These are phyloP conservation scores for Globisporangium rhizosaccharum DNA, from an alignment of 352 stramenopile genomes.

Conservation along the genomic window DNA sequence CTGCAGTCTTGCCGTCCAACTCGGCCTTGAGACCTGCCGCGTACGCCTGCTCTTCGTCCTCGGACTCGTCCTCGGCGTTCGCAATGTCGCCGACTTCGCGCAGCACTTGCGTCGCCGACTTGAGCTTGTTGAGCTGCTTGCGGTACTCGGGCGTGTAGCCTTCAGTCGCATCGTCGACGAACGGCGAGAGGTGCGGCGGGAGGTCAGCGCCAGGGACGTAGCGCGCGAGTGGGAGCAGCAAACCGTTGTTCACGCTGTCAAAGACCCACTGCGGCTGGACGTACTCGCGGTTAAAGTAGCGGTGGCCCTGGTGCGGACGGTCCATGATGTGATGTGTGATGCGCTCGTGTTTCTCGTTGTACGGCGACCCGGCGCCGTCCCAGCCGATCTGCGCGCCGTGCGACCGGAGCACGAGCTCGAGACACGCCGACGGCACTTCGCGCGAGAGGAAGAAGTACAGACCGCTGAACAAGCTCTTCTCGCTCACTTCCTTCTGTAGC, in stretches of 20 bases:
- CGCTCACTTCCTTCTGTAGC: conserved; percentile 71
- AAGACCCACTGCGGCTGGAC: conserved; percentile 99
- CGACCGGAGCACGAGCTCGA: conserved; percentile 95
- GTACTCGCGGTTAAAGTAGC: conserved; percentile 93
- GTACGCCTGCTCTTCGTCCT: conserved; percentile 72
- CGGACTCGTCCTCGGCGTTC: conserved; percentile 40
- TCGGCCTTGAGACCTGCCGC: conserved; percentile 78
- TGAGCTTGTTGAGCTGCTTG: conserved; percentile 84
- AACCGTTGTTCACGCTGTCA: conserved; percentile 96
- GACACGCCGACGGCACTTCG: conserved; percentile 91
- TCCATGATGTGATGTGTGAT: conserved; percentile 99
- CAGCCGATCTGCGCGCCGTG: conserved; percentile 95
- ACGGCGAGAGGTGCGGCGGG: conserved; percentile 91
- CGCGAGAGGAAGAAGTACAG: conserved; percentile 91
- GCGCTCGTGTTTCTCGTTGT: conserved; percentile 81
- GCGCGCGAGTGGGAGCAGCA: conserved; percentile 89
- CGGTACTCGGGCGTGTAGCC: conserved; percentile 97
- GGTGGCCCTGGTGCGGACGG: conserved; percentile 86
- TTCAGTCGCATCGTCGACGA: conserved; percentile 96
- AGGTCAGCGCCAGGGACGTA: conserved; percentile 93
- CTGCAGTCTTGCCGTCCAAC: conserved; percentile 34
- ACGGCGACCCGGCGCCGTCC: conserved; percentile 92
- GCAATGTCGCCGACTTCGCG: conserved; percentile 57
- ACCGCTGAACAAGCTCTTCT: conserved; percentile 76
- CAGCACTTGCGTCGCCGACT: conserved; percentile 73